Evolutionary conservation across 768 basidiomycete species (phyloP).

Genomic region (Russula sp.): DNA sequence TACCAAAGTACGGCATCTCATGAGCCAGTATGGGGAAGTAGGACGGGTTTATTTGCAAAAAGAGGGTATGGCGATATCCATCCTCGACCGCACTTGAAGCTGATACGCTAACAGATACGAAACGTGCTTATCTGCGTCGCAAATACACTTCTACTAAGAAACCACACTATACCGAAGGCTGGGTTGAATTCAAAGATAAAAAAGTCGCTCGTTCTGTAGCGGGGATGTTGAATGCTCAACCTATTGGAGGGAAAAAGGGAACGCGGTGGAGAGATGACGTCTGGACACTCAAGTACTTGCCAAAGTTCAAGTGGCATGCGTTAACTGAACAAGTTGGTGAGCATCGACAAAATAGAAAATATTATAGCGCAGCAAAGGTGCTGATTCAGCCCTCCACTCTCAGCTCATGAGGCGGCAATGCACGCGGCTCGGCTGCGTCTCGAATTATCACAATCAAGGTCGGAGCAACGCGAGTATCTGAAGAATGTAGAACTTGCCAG

Average conservation of each 20-base stretch:
- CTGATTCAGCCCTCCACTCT: constrained; percentile 3
- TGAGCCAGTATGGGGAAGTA: constrained; percentile 85
- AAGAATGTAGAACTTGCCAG: constrained; percentile 91
- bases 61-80: constrained; percentile 58
- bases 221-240: constrained; percentile 92
- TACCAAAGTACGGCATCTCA: constrained; percentile 89
- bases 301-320: constrained; percentile 99
- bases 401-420: constrained; percentile 91
- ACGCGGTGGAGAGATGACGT: constrained; percentile 93
- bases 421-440: constrained; percentile 87
- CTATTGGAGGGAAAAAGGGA: constrained; percentile 92
- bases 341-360: constrained; percentile 36
- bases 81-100: not conserved
- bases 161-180: constrained; percentile 90
- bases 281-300: constrained; percentile 99
- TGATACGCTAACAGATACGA: constrained; percentile 55
- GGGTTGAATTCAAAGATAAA: constrained; percentile 98
- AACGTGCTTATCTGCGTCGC: constrained; percentile 77
- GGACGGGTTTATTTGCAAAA: constrained; percentile 91
- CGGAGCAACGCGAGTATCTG: constrained; percentile 91
- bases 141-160: constrained; percentile 84
- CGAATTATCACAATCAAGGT: constrained; percentile 81
- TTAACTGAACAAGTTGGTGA: constrained; percentile 95
- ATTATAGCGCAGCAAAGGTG: not conserved
- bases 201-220: constrained; percentile 85